Conservation (phyloP, 768 basidiomycete species). For the Podaxis sp. region DNA sequence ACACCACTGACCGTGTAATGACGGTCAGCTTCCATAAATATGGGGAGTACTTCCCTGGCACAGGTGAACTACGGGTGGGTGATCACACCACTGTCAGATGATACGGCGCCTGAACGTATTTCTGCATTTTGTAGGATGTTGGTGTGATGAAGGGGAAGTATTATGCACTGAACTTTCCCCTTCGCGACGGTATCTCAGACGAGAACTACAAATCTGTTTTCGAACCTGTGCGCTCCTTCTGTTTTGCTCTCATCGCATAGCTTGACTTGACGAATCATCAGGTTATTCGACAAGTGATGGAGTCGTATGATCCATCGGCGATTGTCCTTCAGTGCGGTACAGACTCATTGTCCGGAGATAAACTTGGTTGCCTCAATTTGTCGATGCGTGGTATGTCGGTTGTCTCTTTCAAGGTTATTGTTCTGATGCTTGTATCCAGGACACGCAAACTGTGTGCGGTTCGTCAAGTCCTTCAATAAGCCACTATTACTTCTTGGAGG, state of each 20-base stretch:
- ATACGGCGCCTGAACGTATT: slow-evolving; percentile 13
- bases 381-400: slow-evolving; percentile 79
- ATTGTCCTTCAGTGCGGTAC: slow-evolving; percentile 98
- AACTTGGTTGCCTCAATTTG: slow-evolving; percentile 92
- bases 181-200: slow-evolving; percentile 93
- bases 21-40: slow-evolving; percentile 98
- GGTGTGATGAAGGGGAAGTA: slow-evolving; percentile 94
- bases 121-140: slow-evolving; percentile 57
- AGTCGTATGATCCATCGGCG: slow-evolving; percentile 90
- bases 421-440: slow-evolving; percentile 39
- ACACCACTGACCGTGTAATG: slow-evolving; percentile 98
- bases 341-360: slow-evolving; percentile 95
- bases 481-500: slow-evolving; percentile 94
- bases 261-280: slow-evolving; percentile 25
- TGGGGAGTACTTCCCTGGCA: slow-evolving; percentile 98
- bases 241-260: neutral
- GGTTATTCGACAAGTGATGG: slow-evolving; percentile 94
- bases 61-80: slow-evolving; percentile 89
- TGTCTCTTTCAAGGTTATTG: neutral
- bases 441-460: slow-evolving; percentile 96
- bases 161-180: slow-evolving; percentile 91
- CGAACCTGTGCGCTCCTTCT: slow-evolving; percentile 68
- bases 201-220: slow-evolving; percentile 95
- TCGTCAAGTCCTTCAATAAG: slow-evolving; percentile 94
- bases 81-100: neutral